Conservation (phyloP, 331 rosid species). For the Cydonia oblonga region DNA sequence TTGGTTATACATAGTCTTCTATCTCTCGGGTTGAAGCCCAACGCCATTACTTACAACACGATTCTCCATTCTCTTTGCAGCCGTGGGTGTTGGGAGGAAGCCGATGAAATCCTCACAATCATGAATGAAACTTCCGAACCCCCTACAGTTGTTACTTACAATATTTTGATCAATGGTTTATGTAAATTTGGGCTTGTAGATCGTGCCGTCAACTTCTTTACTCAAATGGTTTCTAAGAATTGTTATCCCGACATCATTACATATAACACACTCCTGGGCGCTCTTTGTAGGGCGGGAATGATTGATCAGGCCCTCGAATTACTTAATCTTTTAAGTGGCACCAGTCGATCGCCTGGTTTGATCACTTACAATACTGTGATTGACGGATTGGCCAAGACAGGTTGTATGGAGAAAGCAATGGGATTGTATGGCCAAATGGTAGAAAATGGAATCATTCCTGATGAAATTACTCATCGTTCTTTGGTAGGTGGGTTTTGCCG, state of each 20-base stretch:
- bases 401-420: conserved; percentile 53
- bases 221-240: conserved; percentile 46
- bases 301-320: conserved; percentile 55
- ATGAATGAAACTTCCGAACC: conserved; percentile 48
- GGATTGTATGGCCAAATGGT: conserved; percentile 46
- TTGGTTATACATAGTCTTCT: conserved; percentile 50
- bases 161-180: conserved; percentile 62
- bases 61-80: conserved; percentile 62
- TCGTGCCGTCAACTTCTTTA: conserved; percentile 54
- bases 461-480: conserved; percentile 62
- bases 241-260: conserved; percentile 72
- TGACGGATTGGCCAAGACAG: conserved; percentile 49
- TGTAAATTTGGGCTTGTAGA: conserved; percentile 64
- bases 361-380: conserved; percentile 65
- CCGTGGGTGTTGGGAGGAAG: conserved; percentile 60
- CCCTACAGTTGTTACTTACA: conserved; percentile 62
- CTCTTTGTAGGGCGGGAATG: conserved; percentile 68
- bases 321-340: conserved; percentile 36
- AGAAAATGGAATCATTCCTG: conserved; percentile 46
- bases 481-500: conserved; percentile 54
- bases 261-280: conserved; percentile 70
- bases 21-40: conserved; percentile 45
- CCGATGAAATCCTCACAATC: conserved; percentile 51
- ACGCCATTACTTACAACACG: conserved; percentile 67
- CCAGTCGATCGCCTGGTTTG: conserved; percentile 55